Conservation (phyloP, 2,329 filamentous ascomycete genomes). For the Fusarium metavorans region DNA sequence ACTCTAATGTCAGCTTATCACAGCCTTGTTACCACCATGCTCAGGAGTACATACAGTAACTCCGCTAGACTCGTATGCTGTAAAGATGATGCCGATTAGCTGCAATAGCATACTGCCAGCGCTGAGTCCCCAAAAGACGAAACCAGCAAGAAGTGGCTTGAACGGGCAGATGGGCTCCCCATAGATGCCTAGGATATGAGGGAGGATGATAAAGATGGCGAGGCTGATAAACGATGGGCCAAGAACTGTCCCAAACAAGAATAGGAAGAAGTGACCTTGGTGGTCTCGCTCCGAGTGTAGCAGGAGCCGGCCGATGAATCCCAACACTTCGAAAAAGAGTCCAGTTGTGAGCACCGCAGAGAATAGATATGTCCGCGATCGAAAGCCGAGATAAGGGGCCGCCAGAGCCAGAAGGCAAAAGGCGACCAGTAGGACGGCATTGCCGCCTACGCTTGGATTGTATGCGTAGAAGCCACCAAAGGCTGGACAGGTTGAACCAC, state of each 20-base stretch:
- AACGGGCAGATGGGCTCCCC: constrained; percentile 56
- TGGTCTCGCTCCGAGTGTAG: constrained; percentile 51
- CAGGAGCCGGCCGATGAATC: constrained; percentile 60
- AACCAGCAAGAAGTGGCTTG: constrained; percentile 49
- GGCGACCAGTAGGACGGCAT: constrained; percentile 54
- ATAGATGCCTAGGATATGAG: constrained; percentile 61
- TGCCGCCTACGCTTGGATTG: constrained; percentile 53
- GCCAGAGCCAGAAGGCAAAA: constrained; percentile 56
- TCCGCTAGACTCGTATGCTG: constrained; percentile 50
- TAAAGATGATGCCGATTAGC: constrained; percentile 56
- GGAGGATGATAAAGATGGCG: constrained; percentile 59
- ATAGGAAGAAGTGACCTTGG: constrained; percentile 56
- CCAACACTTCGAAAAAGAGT: constrained; percentile 57
- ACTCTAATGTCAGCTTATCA: constrained; percentile 28
- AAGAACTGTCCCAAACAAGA: constrained; percentile 59
- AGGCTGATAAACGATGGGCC: constrained; percentile 60
- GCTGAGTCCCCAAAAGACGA: constrained; percentile 51
- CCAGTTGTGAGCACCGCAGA: constrained; percentile 55
- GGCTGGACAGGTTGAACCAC: constrained; percentile 52
- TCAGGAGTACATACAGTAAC: constrained; percentile 50
- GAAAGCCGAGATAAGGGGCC: constrained; percentile 53
- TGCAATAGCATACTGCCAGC: constrained; percentile 53
- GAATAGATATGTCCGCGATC: constrained; percentile 56
- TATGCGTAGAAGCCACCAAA: constrained; percentile 54
- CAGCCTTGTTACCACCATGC: background rate